Percentiles rank a stretch among this genome's conserved stretches.
Evolutionary conservation across 2,329 filamentous ascomycete species (phyloP).

Genomic region (Fusarium mangiferae): DNA sequence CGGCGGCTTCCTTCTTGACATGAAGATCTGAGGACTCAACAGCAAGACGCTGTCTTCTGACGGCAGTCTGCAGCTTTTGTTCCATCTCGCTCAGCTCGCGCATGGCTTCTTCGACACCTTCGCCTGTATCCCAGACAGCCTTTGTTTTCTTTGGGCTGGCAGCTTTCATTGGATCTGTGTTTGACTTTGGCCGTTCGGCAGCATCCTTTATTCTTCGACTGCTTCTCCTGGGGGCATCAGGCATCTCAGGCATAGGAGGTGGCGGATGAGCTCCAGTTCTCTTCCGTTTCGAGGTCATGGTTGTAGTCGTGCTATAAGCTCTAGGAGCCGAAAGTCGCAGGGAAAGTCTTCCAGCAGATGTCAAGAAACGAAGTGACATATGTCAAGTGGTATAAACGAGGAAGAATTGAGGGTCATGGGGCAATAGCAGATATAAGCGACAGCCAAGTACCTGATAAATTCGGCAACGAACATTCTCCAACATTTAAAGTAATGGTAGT

Average conservation of each 20-base stretch:
- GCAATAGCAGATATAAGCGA: background rate
- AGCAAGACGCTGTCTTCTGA: slow-evolving; percentile 59
- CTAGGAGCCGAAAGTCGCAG: background rate
- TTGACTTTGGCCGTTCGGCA: background rate
- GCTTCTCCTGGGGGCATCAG: slow-evolving; percentile 42
- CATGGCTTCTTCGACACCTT: slow-evolving; percentile 53
- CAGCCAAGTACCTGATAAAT: background rate
- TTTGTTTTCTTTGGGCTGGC: background rate
- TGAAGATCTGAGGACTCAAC: slow-evolving; percentile 54
- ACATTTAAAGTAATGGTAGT: slow-evolving; percentile 13
- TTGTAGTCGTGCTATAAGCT: slow-evolving; percentile 4
- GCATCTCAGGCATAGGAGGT: slow-evolving; percentile 29
- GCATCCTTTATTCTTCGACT: slow-evolving; percentile 38
- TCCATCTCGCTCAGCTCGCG: slow-evolving; percentile 63
- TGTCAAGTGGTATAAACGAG: background rate
- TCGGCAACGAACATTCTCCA: slow-evolving; percentile 2
- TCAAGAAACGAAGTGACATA: slow-evolving; percentile 14
- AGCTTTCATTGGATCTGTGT: background rate
- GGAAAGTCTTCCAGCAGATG: slow-evolving; percentile 10
- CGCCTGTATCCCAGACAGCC: slow-evolving; percentile 24
- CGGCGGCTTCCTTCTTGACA: background rate
- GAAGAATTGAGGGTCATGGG: background rate
- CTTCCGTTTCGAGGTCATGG: slow-evolving; percentile 55
- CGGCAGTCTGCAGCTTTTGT: slow-evolving; percentile 54
- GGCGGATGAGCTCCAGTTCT: slow-evolving; percentile 39